Base-by-base conservation (phyloP, 805 yeast species). In the Saturnispora ahearnii region DNA sequence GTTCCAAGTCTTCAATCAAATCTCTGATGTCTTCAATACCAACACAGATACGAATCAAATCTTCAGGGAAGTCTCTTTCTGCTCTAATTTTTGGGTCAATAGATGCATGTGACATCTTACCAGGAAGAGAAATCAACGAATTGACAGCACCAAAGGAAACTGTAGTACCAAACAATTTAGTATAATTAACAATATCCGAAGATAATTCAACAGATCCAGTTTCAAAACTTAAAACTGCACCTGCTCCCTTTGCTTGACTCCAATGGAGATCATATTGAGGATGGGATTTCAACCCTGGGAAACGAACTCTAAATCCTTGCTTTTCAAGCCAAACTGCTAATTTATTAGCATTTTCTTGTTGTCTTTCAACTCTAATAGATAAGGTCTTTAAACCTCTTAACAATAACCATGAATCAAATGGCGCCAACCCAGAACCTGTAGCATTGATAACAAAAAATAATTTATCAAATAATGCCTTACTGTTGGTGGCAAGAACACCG, bases 51-150 rank as follows among this genome's bases (percentile, higher is more conserved):
- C 98, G 76, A 58, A 90, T 81, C 61, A 90, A 73, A 63, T 91
- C 97, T 66, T 90, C 97, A 2, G 96, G 96, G 69, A 90, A 81
- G 42, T 82, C 88, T 64, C 98, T 80, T 65, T 85, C 95, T 45
- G 81, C 82, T 66, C 97, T 80, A 3, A 87, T 82, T 61, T 86
- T 79, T 26, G 89, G 84, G 58, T 89, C 96, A 54, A 90, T 90
- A 3, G 96, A 84, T n/a, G 97, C 97, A 63, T 90, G 98, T 6
- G 96, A 87, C 97, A 90, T 90, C 66, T 79, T 78, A 66, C 97
- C 87, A 13, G 98, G 98, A 82, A 90, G 78, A 37, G 96, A 87
- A 51, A 90, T 87, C 62, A 90, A 74, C 15, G 96, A 86, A 71
- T 88, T 87, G 53, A 91, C 96, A 65, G 96, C 85, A 22, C 98